These are phyloP conservation scores for Ceratobasidium sp. DNA, from an alignment of 1,284 basidiomycete genomes.

Conservation along the genomic window DNA sequence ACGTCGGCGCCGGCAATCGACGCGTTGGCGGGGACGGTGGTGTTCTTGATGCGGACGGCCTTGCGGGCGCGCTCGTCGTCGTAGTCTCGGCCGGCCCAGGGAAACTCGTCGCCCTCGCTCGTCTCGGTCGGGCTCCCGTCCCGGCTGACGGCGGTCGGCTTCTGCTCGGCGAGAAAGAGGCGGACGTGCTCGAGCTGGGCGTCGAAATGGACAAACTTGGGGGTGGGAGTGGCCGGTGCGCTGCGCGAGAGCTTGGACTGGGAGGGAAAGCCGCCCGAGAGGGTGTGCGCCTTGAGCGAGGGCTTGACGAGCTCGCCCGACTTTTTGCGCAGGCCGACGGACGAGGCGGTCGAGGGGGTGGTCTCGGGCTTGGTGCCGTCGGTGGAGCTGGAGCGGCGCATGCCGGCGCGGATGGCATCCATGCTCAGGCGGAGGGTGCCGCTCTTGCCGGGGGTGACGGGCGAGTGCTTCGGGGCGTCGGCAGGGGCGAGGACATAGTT, in stretches of 20 bases:
- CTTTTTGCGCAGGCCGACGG: conserved; percentile 81
- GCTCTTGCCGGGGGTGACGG: conserved; percentile 45
- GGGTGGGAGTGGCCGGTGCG: conserved; percentile 72
- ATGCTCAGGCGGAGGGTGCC: conserved; percentile 47
- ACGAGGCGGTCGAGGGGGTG: conserved; percentile 49
- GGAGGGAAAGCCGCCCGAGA: conserved; percentile 37
- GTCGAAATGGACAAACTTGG: conserved; percentile 94
- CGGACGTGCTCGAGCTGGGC: conserved; percentile 91
- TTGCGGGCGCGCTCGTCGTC: conserved; percentile 48
- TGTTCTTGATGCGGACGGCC: conserved; percentile 57
- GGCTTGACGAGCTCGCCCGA: conserved; percentile 93
- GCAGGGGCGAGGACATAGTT: conserved; percentile 37
- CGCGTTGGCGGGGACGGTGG: conserved; percentile 60
- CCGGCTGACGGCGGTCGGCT: conserved; percentile 90
- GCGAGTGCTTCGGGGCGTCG: conserved; percentile 25
- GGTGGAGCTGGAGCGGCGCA: conserved; percentile 8
- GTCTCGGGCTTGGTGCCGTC: conserved; percentile 8
- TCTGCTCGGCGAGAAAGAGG: conserved; percentile 92
- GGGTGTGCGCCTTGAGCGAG: conserved; percentile 79
- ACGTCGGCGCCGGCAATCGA: conserved; percentile 57
- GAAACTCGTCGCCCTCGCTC: conserved; percentile 79
- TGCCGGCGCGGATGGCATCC: conserved; percentile 47
- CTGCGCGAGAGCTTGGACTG: conserved; percentile 60
- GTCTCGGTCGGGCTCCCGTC: conserved; percentile 88
- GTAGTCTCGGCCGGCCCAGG: conserved; percentile 64